phyloP scores from a whole-genome alignment of 164 flowering plant genomes.

The Stephania japonica region DNA sequence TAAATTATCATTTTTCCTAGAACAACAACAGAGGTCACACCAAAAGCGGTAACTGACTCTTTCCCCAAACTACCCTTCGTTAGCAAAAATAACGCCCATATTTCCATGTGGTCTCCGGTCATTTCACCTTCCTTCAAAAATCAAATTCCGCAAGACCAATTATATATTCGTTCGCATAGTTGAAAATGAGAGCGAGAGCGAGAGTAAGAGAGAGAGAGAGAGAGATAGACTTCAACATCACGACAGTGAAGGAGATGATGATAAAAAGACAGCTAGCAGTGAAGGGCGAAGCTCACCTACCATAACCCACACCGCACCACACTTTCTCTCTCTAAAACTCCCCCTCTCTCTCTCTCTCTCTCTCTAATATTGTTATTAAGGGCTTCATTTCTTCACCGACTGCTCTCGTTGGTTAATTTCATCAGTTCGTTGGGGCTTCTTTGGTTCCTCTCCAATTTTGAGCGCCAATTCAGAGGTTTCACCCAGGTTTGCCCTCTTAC shows the following conservation, averaged over 20 bases:
- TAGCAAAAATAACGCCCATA: too few relatives aligned
- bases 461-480: slow-evolving; percentile 4
- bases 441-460: not conserved
- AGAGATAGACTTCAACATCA: slow-evolving; percentile 40
- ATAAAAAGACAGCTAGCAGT: slow-evolving; percentile 68
- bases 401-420: not conserved
- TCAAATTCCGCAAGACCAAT: too few relatives aligned
- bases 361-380: not conserved
- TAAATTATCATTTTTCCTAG: too few relatives aligned
- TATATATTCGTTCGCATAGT: not conserved
- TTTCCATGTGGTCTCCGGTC: too few relatives aligned
- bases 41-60: too few relatives aligned
- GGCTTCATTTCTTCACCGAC: not conserved
- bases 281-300: slow-evolving; percentile 58
- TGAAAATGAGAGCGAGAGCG: not conserved
- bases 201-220: not conserved
- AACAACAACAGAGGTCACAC: too few relatives aligned
- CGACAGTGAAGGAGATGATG: slow-evolving; percentile 31
- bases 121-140: too few relatives aligned
- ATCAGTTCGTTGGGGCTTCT: not conserved
- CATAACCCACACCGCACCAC: slow-evolving; percentile 12
- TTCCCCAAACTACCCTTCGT: too few relatives aligned
- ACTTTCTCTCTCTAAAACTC: slow-evolving; percentile 13
- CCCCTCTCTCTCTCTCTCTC: not conserved
- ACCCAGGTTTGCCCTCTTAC: slow-evolving; percentile 2